Base-by-base conservation (phyloP, 495 filamentous ascomycete genomes). In the Aspergillus kassunensis region DNA sequence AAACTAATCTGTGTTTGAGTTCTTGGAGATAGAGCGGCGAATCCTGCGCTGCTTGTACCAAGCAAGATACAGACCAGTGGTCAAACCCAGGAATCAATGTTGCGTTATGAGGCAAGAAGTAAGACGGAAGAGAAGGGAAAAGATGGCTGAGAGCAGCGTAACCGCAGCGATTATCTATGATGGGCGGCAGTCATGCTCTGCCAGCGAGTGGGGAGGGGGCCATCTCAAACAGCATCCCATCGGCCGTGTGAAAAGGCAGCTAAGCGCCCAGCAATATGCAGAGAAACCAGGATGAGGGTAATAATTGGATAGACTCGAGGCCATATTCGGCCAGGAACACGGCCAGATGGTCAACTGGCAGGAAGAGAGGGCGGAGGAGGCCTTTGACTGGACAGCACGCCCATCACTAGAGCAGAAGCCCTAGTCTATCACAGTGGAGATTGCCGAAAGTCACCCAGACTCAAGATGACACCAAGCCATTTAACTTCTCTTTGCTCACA, bases 351-450 rank as follows among this genome's bases (percentile, higher is more conserved):
- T 36, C 37, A 25, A 34, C 31, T 37, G 39, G 34, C n/a, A 44
- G 47, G 27, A 27, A 42, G 56, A 56, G 29, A 51, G 31, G 13
- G 51, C 20, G 16, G 36, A 44, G 18, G 30, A 11, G 21, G 25
- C 30, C 31, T 42, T 55, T 67, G 62, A 72, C 60, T 68, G 64
- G 63, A 48, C 37, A 44, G 24, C 27, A 21, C 35, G 46, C 50
- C 54, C 56, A 43, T 34, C 44, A 51, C 44, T 55, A 53, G 51
- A 59, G 61, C 63, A 64, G 62, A 63, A 46, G 44, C 47, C 56
- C 69, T 60, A 62, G 65, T 63, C 67, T 65, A 62, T 72, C 69
- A 72, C 69, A 67, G 67, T 64, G 67, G 52, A 41, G 55, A 53
- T 20, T 18, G 25, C 25, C 24, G 37, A 29, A 37, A 37, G 44